Evolutionary conservation across 2,329 filamentous ascomycete species (phyloP), one percentile per base, ranked within the genome.

Genomic region (Verticillium zaregamsianum): DNA sequence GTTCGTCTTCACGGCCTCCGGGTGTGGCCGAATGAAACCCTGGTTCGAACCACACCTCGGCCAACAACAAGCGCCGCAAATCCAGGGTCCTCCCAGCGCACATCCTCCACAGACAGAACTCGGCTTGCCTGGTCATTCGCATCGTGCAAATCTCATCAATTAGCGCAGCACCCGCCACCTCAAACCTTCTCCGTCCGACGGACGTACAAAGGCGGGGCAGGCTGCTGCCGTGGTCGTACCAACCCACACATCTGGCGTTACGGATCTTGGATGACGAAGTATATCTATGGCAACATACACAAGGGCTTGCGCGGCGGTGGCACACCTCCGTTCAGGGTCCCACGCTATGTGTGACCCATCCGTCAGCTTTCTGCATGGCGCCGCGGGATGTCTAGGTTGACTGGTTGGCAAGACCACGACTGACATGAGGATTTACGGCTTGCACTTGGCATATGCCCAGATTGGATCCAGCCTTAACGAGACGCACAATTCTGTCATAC

Each of bases 1-100:
- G 45, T 52, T 52, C 45, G 45, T 28, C 20, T 52, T 5, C 11
- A 20, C 20, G n/a, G 45, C 20, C 45, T 8, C 45, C 12, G 45
- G 45, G 45, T 23, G 20, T 52, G 45, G 11, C 45, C 45, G 20
- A 52, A 52, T 52, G 20, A 20, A 52, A 14, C 20, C 45, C 55
- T 20, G 32, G 17, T 14, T 23, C 55, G 5, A 12, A 23, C 49
- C 32, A 32, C 57, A 49, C 3, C 35, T 31, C 57, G 28, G n/a
- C 14, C n/a, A 37, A 37, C 55, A 14, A 20, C 25, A 58, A 31
- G 37, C 35, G 39, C 57, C 7, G 37, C 28, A 49, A 28, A 58
- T 58, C 23, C 57, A 58, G 57, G 57, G 57, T 58, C 57, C 37
- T 33, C 25, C 35, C 45, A 20, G 57, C 37, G 28, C 57, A 49